A percentile compares a stretch with the other conserved stretches of the same genome.
Evolutionary conservation across 176 grass and related monocot genomes (phyloP).

Genomic region (Lolium multiflorum): DNA sequence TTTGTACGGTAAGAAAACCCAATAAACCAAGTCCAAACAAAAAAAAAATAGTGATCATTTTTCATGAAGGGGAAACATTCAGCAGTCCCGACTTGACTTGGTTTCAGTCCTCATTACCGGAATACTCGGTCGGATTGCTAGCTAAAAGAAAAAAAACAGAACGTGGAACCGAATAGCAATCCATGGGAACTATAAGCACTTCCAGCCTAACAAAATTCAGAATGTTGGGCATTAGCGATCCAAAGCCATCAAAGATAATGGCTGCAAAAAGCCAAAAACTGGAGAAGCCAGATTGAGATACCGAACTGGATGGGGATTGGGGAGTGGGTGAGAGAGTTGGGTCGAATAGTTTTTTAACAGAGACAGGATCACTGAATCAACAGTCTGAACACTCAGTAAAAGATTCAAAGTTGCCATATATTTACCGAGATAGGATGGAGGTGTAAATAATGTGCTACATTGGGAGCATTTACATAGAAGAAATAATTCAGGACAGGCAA

Average conservation of each 20-base stretch:
- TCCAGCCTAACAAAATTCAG: background rate
- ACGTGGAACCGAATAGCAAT: background rate
- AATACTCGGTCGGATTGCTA: constrained; percentile 40
- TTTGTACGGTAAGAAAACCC: background rate
- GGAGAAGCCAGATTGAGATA: constrained; percentile 38
- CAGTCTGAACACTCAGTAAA: too few relatives aligned
- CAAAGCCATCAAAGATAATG: constrained; percentile 38
- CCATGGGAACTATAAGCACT: too few relatives aligned
- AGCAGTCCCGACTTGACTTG: constrained; percentile 44
- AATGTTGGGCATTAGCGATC: constrained; percentile 45
- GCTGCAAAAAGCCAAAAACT: background rate
- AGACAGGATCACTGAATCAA: too few relatives aligned
- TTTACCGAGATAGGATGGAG: background rate
- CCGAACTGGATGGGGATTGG: constrained; percentile 19
- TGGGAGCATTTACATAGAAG: background rate
- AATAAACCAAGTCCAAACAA: constrained; percentile 21
- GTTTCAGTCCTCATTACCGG: constrained; percentile 42
- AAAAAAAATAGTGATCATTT: constrained; percentile 30
- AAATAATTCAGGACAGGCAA: background rate
- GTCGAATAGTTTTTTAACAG: too few relatives aligned
- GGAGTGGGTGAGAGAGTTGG: too few relatives aligned
- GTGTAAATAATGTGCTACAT: background rate
- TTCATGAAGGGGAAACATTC: constrained; percentile 39
- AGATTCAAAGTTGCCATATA: background rate
- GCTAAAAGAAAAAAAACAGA: constrained; percentile 14